Base-by-base conservation (phyloP, 352 stramenopile genomes). In the Phytophthora pinifolia region DNA sequence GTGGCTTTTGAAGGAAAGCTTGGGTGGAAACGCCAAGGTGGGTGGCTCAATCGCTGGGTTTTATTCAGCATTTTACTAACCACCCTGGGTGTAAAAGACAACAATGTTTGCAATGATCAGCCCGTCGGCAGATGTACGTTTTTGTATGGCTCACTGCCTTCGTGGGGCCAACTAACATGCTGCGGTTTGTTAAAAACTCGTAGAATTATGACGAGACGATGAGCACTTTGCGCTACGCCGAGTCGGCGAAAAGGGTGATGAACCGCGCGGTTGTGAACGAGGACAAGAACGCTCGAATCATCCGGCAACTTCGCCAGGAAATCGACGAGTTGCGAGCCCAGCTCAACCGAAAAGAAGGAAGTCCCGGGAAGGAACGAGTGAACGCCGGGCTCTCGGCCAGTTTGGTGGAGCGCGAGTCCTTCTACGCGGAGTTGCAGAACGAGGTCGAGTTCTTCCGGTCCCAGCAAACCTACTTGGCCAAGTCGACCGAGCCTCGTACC, bases 101-200 rank as follows among this genome's bases (percentile, higher is more conserved):
- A 94, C 84, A n/a, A 94, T 94, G 83, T 77, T 94, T 38, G 80
- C 84, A 1, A 92, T 92, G 83, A 72, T 92, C 35, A 90, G 80
- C 15, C 84, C 84, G 0, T 76, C 84, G 0, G 81, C 79, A 12
- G 80, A 91, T 27, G 79, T 89, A 65, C 33, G 59, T 42, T 20
- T 3, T 18, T 9, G 5, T 5, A 39, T 33, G 5, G 6, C 7
- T 13, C 35, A 43, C 18, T 33, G 4, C 12, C 44, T 13, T 20
- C 12, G 17, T 20, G 9, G 6, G 15, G 29, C 18, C 46, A 43
- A 61, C 18, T 49, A 43, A 61, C 31, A 4, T 0, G 1, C 29
- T 38, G 22, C 7, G 20, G 27, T 43, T 9, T 13, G 36, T 35
- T 20, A n/a, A n/a, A n/a, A n/a, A n/a, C 15, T 12, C 6, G 33